A percentile compares a stretch with the other conserved stretches of the same genome.
Evolutionary conservation across 345 rosid genomes (phyloP).

Genomic region (Eucalyptus melliodora): DNA sequence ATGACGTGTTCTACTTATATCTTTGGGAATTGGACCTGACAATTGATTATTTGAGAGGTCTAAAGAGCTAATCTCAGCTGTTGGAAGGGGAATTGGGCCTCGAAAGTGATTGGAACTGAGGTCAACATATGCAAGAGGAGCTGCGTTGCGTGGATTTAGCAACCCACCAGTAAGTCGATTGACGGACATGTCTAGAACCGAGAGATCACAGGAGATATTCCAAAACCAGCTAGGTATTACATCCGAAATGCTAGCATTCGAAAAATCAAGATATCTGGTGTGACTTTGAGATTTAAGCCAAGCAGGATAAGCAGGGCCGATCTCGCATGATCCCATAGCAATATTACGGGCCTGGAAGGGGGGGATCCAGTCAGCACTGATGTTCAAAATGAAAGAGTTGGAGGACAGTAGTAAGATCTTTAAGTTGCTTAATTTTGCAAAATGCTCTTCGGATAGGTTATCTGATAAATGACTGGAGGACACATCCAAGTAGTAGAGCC

Average conservation of each 20-base stretch:
- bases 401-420: slow-evolving; percentile 8
- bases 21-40: slow-evolving; percentile 11
- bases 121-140: slow-evolving; percentile 18
- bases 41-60: slow-evolving; percentile 19
- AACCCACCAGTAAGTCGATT: background rate
- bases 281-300: slow-evolving; percentile 26
- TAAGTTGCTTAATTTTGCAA: slow-evolving; percentile 8
- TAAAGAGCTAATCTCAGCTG: slow-evolving; percentile 4
- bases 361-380: slow-evolving; percentile 28
- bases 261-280: slow-evolving; percentile 2
- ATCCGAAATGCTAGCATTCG: slow-evolving; percentile 27
- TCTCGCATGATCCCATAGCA: slow-evolving; percentile 13
- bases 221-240: slow-evolving; percentile 34
- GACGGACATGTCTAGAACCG: slow-evolving; percentile 10
- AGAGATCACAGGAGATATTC: slow-evolving; percentile 13
- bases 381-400: slow-evolving; percentile 18
- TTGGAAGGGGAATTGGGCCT: slow-evolving; percentile 12
- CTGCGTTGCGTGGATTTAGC: background rate
- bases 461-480: slow-evolving; percentile 21
- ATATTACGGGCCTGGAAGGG: slow-evolving; percentile 25
- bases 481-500: slow-evolving; percentile 7
- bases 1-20: slow-evolving; percentile 5
- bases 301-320: slow-evolving; percentile 25
- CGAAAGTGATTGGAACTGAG: slow-evolving; percentile 12
- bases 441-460: slow-evolving; percentile 11